Conservation (phyloP, 176 grass and related monocot species). For the Oryza longistaminata region DNA sequence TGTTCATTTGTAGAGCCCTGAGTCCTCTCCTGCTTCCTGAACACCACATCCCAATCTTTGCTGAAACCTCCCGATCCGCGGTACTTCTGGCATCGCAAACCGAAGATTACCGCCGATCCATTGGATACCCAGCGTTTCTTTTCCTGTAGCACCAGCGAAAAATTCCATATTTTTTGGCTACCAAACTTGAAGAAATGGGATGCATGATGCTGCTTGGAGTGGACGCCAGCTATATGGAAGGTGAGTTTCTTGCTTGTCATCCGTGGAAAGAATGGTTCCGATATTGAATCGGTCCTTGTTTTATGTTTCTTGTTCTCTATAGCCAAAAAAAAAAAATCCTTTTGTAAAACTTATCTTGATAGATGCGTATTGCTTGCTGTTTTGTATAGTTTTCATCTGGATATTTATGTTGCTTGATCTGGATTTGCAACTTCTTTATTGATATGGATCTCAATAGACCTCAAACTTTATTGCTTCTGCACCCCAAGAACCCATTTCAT, state of each 20-base stretch:
- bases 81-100: slow-evolving; percentile 39
- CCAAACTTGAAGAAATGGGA: slow-evolving; percentile 33
- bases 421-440: slow-evolving; percentile 34
- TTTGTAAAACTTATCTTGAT: slow-evolving; percentile 1
- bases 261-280: slow-evolving; percentile 6
- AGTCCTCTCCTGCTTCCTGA: slow-evolving; percentile 6
- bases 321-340: background rate
- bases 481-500: background rate
- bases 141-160: slow-evolving; percentile 21
- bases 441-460: slow-evolving; percentile 44
- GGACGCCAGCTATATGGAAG: slow-evolving; percentile 38
- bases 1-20: slow-evolving; percentile 29
- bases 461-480: background rate
- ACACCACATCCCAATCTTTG: slow-evolving; percentile 41
- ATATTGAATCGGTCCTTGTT: slow-evolving; percentile 32
- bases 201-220: slow-evolving; percentile 47
- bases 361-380: slow-evolving; percentile 40
- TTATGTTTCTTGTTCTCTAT: slow-evolving; percentile 7
- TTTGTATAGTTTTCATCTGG: background rate
- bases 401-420: slow-evolving; percentile 32
- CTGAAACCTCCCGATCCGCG: slow-evolving; percentile 38
- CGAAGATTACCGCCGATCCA: slow-evolving; percentile 24
- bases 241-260: slow-evolving; percentile 39
- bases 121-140: slow-evolving; percentile 15
- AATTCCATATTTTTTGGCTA: slow-evolving; percentile 34